Conservation (phyloP, 805 yeast species). For the Nakazawaea ishiwadae region DNA sequence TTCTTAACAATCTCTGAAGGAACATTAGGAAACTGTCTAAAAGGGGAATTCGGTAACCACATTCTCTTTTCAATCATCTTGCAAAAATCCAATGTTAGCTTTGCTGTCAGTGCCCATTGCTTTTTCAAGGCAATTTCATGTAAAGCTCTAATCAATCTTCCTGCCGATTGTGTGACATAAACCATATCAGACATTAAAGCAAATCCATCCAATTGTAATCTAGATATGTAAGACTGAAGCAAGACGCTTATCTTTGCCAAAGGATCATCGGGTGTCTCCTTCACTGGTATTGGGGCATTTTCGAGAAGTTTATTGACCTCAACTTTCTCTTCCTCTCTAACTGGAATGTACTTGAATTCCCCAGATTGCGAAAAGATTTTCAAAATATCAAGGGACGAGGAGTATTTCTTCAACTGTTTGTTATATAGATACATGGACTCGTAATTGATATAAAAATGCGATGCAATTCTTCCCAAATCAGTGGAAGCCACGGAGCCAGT, state of each 20-base stretch:
- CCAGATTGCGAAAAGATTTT: conserved; percentile 74
- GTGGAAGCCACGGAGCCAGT: conserved; percentile 50
- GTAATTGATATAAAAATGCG: conserved; percentile 79
- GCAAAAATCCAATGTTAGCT: conserved; percentile 55
- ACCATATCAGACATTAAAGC: conserved; percentile 92
- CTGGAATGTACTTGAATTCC: conserved; percentile 80
- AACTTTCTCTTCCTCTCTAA: conserved; percentile 77
- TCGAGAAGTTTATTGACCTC: conserved; percentile 69
- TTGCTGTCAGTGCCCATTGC: conserved; percentile 66
- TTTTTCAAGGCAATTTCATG: conserved; percentile 69
- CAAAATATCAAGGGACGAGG: conserved; percentile 68
- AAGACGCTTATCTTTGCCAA: conserved; percentile 74
- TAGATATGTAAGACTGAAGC: conserved; percentile 83
- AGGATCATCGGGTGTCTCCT: conserved; percentile 65
- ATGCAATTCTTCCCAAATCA: conserved; percentile 78
- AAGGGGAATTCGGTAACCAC: conserved; percentile 85
- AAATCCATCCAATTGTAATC: conserved; percentile 74
- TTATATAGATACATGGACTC: conserved; percentile 68
- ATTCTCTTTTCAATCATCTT: conserved; percentile 75
- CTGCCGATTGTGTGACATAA: conserved; percentile 89
- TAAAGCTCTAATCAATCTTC: conserved; percentile 81
- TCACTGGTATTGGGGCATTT: conserved; percentile 81
- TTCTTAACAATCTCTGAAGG: conserved; percentile 67
- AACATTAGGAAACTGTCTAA: conserved; percentile 74
- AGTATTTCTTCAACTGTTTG: conserved; percentile 56